Conservation (phyloP, 2,329 filamentous ascomycete species). For the Diaporthe longicolla region DNA sequence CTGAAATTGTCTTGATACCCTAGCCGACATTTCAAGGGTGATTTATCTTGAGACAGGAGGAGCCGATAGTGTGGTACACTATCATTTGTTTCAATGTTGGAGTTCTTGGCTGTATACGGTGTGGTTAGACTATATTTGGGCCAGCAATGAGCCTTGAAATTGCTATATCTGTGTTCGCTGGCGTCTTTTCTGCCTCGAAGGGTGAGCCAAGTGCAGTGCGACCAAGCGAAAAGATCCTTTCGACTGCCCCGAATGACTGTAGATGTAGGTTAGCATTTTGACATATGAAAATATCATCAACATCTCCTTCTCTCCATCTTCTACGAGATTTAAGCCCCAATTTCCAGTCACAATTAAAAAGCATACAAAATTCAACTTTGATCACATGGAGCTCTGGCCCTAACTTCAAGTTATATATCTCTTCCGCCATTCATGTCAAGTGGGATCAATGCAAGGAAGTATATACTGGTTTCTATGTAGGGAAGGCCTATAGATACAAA, state of each 20-base stretch:
- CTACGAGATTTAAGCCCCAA: too few relatives aligned
- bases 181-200: background rate
- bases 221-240: background rate
- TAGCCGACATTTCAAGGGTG: background rate
- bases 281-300: background rate
- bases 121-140: background rate
- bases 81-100: too few relatives aligned
- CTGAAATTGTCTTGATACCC: slow-evolving; percentile 5
- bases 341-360: background rate
- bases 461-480: background rate
- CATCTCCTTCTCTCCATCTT: background rate
- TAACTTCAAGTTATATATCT: too few relatives aligned
- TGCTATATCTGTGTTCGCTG: too few relatives aligned
- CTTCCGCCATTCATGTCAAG: background rate
- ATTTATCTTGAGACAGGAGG: too few relatives aligned
- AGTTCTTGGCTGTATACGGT: background rate
- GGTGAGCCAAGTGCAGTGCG: background rate
- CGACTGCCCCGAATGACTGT: background rate
- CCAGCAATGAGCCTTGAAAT: background rate
- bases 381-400: background rate
- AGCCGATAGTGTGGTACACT: background rate
- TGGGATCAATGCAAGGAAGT: too few relatives aligned
- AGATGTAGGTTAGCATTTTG: background rate
- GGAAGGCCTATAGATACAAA: background rate
- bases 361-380: too few relatives aligned